Conservation (phyloP, 1,284 basidiomycete species). For the Sphagnurus paluster region DNA sequence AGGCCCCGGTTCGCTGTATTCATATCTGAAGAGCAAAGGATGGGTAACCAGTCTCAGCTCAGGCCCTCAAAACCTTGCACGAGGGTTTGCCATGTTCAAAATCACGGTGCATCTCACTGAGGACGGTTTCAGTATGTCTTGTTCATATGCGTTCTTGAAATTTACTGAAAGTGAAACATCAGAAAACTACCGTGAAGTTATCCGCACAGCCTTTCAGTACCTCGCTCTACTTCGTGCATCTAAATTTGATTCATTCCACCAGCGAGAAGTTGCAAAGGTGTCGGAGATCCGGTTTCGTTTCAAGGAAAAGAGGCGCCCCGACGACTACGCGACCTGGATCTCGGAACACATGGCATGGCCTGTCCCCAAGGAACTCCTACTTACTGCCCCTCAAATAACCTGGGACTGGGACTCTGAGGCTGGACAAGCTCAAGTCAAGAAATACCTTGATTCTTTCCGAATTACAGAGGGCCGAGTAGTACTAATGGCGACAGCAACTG, state of each 20-base stretch:
- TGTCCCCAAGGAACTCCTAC: slow-evolving; percentile 75
- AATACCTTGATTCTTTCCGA: slow-evolving; percentile 63
- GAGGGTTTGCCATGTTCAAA: slow-evolving; percentile 92
- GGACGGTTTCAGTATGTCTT: slow-evolving; percentile 78
- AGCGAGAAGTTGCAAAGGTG: slow-evolving; percentile 79
- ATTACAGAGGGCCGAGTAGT: slow-evolving; percentile 71
- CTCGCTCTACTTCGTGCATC: slow-evolving; percentile 78
- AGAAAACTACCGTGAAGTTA: slow-evolving; percentile 81
- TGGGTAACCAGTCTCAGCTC: slow-evolving; percentile 86
- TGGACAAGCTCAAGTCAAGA: slow-evolving; percentile 59
- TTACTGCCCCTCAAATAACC: slow-evolving; percentile 74
- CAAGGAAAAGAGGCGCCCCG: slow-evolving; percentile 81
- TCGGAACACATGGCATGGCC: slow-evolving; percentile 80
- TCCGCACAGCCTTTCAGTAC: slow-evolving; percentile 84
- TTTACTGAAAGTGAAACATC: slow-evolving; percentile 11
- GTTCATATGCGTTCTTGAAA: neutral
- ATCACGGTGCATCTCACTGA: slow-evolving; percentile 81
- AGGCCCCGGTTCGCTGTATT: slow-evolving; percentile 91
- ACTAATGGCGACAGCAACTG: slow-evolving; percentile 74
- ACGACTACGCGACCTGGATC: slow-evolving; percentile 81
- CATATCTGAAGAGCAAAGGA: slow-evolving; percentile 89
- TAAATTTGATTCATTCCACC: slow-evolving; percentile 72
- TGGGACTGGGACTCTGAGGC: slow-evolving; percentile 74
- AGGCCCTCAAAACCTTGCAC: slow-evolving; percentile 73
- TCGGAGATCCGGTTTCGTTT: slow-evolving; percentile 85